These are phyloP conservation scores for Phyllosticta ampelicida DNA, from an alignment of 2,329 filamentous ascomycete genomes.

Conservation along the genomic window DNA sequence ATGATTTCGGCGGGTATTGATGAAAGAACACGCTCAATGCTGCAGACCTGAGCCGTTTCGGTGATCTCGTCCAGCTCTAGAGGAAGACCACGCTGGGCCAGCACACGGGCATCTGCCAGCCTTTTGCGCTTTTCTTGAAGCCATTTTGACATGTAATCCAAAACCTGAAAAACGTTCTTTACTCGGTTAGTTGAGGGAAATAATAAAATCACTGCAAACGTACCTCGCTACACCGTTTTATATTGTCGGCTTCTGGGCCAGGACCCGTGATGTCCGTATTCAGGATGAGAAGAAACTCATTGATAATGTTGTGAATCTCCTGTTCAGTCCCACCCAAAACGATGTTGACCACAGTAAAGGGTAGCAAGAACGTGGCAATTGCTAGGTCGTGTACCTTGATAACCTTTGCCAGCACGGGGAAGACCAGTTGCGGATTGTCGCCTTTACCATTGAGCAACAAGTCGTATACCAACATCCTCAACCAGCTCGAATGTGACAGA, in stretches of 20 bases:
- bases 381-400: slow-evolving; percentile 78
- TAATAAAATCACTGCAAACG: slow-evolving; percentile 18
- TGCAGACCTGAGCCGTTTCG: slow-evolving; percentile 44
- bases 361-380: slow-evolving; percentile 78
- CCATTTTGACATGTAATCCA: slow-evolving; percentile 91
- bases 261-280: slow-evolving; percentile 44
- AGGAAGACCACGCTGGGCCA: slow-evolving; percentile 33
- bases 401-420: slow-evolving; percentile 69
- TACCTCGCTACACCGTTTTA: slow-evolving; percentile 81
- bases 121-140: slow-evolving; percentile 62
- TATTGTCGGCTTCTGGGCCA: slow-evolving; percentile 58
- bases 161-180: slow-evolving; percentile 74
- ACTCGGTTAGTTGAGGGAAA: slow-evolving; percentile 14
- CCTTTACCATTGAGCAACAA: slow-evolving; percentile 69
- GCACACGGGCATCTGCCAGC: slow-evolving; percentile 28
- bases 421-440: slow-evolving; percentile 63
- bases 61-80: slow-evolving; percentile 41
- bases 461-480: slow-evolving; percentile 69
- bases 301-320: slow-evolving; percentile 54
- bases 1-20: slow-evolving; percentile 60
- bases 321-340: slow-evolving; percentile 60
- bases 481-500: slow-evolving; percentile 67
- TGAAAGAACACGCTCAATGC: slow-evolving; percentile 63
- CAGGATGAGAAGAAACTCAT: slow-evolving; percentile 68
- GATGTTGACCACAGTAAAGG: slow-evolving; percentile 75